Percentiles rank a stretch among this genome's conserved stretches.
Evolutionary conservation across 352 stramenopile species (phyloP).

Genomic region (Elongisporangium undulatum): DNA sequence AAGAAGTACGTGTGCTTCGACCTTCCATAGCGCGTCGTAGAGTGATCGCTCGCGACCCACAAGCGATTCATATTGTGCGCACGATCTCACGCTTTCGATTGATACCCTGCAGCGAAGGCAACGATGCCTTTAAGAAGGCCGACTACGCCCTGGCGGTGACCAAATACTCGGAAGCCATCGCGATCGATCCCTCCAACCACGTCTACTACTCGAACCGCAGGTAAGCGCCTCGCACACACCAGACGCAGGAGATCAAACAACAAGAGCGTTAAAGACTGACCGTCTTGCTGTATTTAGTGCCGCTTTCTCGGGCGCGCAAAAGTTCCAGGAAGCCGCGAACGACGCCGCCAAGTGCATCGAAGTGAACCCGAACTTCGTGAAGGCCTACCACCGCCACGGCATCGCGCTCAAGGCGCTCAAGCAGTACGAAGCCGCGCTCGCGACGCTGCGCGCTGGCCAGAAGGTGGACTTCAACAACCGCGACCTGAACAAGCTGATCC

Average conservation of each 20-base stretch:
- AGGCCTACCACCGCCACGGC: constrained; percentile 94
- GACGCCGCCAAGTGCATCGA: constrained; percentile 89
- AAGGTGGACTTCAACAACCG: constrained; percentile 83
- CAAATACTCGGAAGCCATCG: constrained; percentile 93
- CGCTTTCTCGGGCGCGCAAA: constrained; percentile 53
- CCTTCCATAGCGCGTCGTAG: background rate
- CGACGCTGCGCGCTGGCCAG: constrained; percentile 66
- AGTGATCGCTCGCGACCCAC: background rate
- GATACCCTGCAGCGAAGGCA: constrained; percentile 76
- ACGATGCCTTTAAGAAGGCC: constrained; percentile 92
- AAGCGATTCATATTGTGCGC: background rate
- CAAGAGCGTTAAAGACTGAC: background rate
- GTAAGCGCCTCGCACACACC: constrained; percentile 13
- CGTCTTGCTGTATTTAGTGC: constrained; percentile 26
- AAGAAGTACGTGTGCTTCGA: constrained; percentile 54
- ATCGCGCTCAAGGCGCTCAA: constrained; percentile 88
- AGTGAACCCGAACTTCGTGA: constrained; percentile 93
- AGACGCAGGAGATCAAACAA: background rate
- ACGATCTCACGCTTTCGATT: background rate
- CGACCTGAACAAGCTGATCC: constrained; percentile 77
- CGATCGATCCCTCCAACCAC: constrained; percentile 84
- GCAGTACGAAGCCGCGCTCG: constrained; percentile 76
- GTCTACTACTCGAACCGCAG: constrained; percentile 95
- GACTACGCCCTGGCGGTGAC: constrained; percentile 87
- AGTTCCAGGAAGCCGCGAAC: constrained; percentile 81